Conservation (phyloP, 495 filamentous ascomycete species). For the Parathielavia hyrcaniae region DNA sequence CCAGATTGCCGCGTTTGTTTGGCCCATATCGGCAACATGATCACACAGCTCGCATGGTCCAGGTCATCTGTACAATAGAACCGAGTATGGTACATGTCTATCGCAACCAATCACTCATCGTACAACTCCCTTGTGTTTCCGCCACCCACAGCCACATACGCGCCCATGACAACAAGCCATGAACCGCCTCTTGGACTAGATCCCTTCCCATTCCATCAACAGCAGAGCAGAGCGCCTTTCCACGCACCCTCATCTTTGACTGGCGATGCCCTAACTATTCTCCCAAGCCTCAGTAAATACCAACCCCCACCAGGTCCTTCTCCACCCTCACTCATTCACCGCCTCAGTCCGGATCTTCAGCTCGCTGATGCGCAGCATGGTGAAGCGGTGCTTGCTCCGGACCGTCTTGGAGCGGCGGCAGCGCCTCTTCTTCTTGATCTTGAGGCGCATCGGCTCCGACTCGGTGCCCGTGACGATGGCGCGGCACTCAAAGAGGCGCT, state of each 20-base stretch:
- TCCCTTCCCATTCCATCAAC: background rate
- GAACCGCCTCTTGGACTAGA: background rate
- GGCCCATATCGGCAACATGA: background rate
- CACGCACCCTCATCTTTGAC: background rate
- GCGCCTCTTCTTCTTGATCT: conserved; percentile 91
- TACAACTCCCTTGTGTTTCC: background rate
- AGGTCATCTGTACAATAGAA: background rate
- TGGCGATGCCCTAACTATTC: background rate
- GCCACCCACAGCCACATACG: background rate
- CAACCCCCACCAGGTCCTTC: background rate
- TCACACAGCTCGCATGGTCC: background rate
- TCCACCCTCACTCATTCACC: conserved; percentile 7
- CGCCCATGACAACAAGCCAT: background rate
- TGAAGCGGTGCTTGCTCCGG: conserved; percentile 80
- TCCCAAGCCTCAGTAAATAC: background rate
- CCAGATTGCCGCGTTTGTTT: too few species aligned
- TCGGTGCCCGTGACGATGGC: conserved; percentile 83
- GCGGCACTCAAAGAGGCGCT: conserved; percentile 74
- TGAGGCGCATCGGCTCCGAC: conserved; percentile 75
- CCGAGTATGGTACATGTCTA: conserved; percentile 12
- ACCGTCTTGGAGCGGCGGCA: conserved; percentile 65
- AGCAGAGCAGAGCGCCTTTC: background rate
- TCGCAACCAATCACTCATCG: conserved; percentile 1
- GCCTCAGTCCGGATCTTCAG: conserved; percentile 49
- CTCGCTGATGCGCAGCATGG: conserved; percentile 77